phyloP scores from a whole-genome alignment of 2,329 filamentous ascomycete species.

The Penicillium brevicompactum region DNA sequence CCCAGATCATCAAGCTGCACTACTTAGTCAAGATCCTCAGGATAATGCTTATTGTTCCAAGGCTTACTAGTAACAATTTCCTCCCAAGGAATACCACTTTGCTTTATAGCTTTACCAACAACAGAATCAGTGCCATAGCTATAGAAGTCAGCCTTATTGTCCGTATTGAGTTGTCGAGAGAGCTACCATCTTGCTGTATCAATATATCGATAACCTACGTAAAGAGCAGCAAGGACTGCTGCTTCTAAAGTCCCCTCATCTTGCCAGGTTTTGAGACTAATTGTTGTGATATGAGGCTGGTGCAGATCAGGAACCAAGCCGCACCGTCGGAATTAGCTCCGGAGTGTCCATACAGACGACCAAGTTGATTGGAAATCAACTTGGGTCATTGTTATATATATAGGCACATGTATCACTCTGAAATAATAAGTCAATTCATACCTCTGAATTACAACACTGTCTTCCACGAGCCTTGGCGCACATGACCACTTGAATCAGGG shows the following conservation, averaged over 20 bases:
- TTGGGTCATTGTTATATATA: too few species aligned
- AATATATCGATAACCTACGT: conserved; percentile 57
- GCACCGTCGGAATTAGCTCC: too few species aligned
- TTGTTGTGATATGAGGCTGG: too few species aligned
- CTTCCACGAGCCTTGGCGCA: too few species aligned
- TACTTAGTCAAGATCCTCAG: conserved; percentile 64
- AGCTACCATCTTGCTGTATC: conserved; percentile 52
- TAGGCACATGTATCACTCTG: too few species aligned
- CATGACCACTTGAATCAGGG: too few species aligned
- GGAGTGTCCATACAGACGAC: too few species aligned
- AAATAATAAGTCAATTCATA: too few species aligned
- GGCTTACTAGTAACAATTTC: conserved; percentile 68
- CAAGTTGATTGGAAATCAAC: too few species aligned
- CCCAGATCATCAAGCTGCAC: conserved; percentile 63
- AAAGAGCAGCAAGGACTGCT: conserved; percentile 51
- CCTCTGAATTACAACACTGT: too few species aligned
- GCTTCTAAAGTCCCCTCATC: conserved; percentile 53
- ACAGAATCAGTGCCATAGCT: conserved; percentile 67
- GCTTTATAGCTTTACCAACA: conserved; percentile 65
- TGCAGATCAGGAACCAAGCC: too few species aligned
- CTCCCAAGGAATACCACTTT: conserved; percentile 64
- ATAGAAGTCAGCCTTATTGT: neutral
- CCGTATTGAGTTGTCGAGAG: neutral
- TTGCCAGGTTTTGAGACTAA: conserved; percentile 60
- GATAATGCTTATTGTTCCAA: conserved; percentile 66